These are phyloP conservation scores for Zygoascus hellenicus DNA, from an alignment of 1,139 yeast genomes.

Conservation along the genomic window DNA sequence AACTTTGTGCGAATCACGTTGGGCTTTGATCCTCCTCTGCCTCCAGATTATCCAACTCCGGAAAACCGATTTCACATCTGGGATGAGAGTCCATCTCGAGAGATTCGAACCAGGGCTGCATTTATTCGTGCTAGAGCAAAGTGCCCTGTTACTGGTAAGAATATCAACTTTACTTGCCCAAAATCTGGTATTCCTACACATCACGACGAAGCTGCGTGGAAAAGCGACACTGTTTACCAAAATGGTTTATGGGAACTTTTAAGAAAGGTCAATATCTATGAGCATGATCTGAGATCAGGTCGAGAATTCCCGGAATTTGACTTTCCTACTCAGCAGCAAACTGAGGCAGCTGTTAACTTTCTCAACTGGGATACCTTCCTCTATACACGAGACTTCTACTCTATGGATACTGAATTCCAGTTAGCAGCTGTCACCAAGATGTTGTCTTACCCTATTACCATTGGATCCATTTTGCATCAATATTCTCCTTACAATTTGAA, in stretches of 20 bases:
- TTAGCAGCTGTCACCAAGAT: slow-evolving; percentile 93
- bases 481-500: slow-evolving; percentile 74
- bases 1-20: slow-evolving; percentile 49
- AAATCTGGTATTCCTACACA: slow-evolving; percentile 95
- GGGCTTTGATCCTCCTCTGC: slow-evolving; percentile 57
- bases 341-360: slow-evolving; percentile 72
- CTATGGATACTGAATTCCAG: slow-evolving; percentile 96
- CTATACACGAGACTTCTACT: slow-evolving; percentile 86
- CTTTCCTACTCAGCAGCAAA: slow-evolving; percentile 76
- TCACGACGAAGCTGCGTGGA: slow-evolving; percentile 87
- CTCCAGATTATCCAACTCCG: slow-evolving; percentile 57
- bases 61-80: slow-evolving; percentile 72
- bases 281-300: slow-evolving; percentile 91
- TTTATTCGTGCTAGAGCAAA: slow-evolving; percentile 78
- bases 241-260: slow-evolving; percentile 61
- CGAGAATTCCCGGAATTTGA: slow-evolving; percentile 92
- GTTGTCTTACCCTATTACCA: slow-evolving; percentile 86
- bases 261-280: slow-evolving; percentile 84
- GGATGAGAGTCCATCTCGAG: slow-evolving; percentile 90
- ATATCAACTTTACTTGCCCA: slow-evolving; percentile 85
- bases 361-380: slow-evolving; percentile 88
- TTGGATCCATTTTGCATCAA: slow-evolving; percentile 76
- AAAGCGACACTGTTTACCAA: slow-evolving; percentile 69
- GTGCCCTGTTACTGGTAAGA: slow-evolving; percentile 83
- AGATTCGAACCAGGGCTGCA: slow-evolving; percentile 86